Base-by-base conservation (phyloP, 352 stramenopile species). In the Globisporangium abappressorium region DNA sequence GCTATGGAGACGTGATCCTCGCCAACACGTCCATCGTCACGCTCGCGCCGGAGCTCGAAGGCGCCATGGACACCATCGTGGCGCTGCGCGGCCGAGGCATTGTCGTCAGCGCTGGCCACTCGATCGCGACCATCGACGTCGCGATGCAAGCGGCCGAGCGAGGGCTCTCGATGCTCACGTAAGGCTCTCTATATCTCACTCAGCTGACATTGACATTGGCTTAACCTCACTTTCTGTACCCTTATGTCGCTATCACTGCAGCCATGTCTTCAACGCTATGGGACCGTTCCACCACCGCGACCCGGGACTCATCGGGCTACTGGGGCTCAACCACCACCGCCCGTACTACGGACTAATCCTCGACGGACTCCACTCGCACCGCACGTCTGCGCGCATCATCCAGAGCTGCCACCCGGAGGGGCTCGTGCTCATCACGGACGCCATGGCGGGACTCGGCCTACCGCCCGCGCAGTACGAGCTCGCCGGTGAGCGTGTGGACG, bases 211-310 rank as follows among this genome's bases (percentile, higher is more conserved):
- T 41, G 55, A 9, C 49, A 43, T 49, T 43, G 28, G 34, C 20
- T 11, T 58, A 14, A 43, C 6, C 55, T 60, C 55, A 28, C 28
- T 28, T 5, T 36, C 28, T 24, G 46, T 22, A 26, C 15, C 22
- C 54, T 43, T 20, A 11, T 15, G 28, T 18, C 9, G 6, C 24
- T 38, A 5, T 53, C 11, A 15, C 38, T 33, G 33, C 54, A 87
- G 79, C 7, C 91, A 98, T 71, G 67, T 97, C 20, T 98, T 95
- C 76, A 98, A 97, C 68, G 92, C 92, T 8, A 98, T 98, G 92
- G 82, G 76, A 24, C 78, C 85, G 5, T 97, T 98, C 77, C 91
- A 98, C 65, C 92, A 97, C 69, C 85, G 91, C 30, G 83, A 97
- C 51, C 92, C 92, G 7, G 92, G 91, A 3, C 82, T 98, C 61